These are phyloP conservation scores for Euphorbia peplus DNA, from an alignment of 345 rosid species.

Conservation along the genomic window DNA sequence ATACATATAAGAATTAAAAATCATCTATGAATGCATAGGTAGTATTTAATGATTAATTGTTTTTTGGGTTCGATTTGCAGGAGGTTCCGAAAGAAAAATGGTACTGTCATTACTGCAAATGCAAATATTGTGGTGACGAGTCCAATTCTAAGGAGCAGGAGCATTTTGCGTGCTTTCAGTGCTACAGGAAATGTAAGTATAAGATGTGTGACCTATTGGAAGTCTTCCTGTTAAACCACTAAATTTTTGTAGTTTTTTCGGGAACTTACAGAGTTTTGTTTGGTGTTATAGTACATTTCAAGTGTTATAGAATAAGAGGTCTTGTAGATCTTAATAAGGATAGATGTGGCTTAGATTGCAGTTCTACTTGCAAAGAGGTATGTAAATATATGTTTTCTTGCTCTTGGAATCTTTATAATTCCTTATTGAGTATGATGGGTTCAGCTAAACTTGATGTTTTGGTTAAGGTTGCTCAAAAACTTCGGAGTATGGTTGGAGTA, in stretches of 20 bases:
- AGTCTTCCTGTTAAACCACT: neutral
- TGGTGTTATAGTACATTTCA: conserved; percentile 16
- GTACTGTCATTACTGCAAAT: conserved; percentile 25
- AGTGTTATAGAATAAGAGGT: neutral
- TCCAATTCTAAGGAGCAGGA: neutral
- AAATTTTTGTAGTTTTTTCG: neutral
- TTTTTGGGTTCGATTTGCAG: conserved; percentile 12
- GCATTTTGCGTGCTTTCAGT: conserved; percentile 14
- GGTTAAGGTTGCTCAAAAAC: conserved; percentile 11
- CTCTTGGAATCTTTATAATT: too few species aligned
- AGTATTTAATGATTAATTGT: neutral
- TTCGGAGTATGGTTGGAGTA: conserved; percentile 10
- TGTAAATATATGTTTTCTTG: neutral
- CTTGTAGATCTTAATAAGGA: conserved; percentile 1
- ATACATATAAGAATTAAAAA: too few species aligned
- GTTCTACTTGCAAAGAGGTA: conserved; percentile 23
- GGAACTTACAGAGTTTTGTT: neutral
- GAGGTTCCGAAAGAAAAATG: conserved; percentile 22
- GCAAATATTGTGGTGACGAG: conserved; percentile 8
- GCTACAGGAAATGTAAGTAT: conserved; percentile 24
- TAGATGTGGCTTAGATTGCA: conserved; percentile 11
- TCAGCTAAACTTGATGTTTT: neutral
- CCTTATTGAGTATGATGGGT: neutral
- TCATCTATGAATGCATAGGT: too few species aligned
- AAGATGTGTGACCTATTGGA: too few species aligned